Evolutionary conservation across 2,329 filamentous ascomycete species (phyloP), one percentile per base, ranked within the genome.

Genomic region (Colletotrichum euphorbiae): DNA sequence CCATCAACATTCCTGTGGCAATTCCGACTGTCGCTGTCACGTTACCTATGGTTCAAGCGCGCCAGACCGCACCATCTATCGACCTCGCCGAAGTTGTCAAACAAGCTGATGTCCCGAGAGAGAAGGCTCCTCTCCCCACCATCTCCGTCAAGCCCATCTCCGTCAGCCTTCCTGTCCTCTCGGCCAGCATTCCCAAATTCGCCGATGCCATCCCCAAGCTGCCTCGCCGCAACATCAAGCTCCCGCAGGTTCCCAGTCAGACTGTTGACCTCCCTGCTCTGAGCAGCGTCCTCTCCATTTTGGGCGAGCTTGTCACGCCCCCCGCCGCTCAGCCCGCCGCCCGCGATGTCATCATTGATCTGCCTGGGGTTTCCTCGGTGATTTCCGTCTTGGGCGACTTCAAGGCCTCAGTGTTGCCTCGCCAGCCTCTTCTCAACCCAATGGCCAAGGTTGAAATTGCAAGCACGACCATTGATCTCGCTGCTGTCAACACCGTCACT

Each of bases 141-240:
- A 11, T 46, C n/a, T n/a, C 13, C 15, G 43, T 46, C 43, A 46
- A 19, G 17, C n/a, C 9, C 5, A 9, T 46, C n/a, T 19, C n/a
- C 4, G 21, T 40, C n/a, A 15, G 15, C 17, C 19, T 45, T 17
- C 55, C 55, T n/a, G 43, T 40, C n/a, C 11, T 55, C 31, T 40
- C 33, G 15, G 52, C 24, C 17, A 28, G n/a, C 9, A 3, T 55
- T 31, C 52, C 52, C 5, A n/a, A 19, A 21, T 17, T 42, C 36
- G 52, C 2, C 45, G 19, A 24, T 6, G 1, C 24, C 45, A 12
- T 17, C 48, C 48, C 48, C 6, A 52, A 51, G 15, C 45, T 51
- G 19, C 58, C 58, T 19, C 45, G 43, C 46, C 36, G 58, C 58
- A 40, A 52, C 58, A 38, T 24, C 4, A 48, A 48, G 28, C 8